These are phyloP conservation scores for Trichophyton schoenleinii DNA, from an alignment of 2,329 filamentous ascomycete genomes.

Conservation along the genomic window DNA sequence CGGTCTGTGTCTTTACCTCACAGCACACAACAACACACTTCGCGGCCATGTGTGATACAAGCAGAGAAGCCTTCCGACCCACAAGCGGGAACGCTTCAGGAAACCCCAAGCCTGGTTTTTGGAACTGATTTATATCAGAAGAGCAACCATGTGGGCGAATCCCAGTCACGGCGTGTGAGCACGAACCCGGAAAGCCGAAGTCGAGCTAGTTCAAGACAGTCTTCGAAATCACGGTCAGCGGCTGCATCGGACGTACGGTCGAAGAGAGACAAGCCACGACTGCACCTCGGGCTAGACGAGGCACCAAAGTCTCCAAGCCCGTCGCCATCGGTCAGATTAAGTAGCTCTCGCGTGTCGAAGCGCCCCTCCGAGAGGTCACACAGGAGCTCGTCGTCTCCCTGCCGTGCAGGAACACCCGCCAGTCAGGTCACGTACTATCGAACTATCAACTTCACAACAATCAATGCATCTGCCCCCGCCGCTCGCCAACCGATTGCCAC, in stretches of 20 bases:
- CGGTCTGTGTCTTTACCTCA: background rate
- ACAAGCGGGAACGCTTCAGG: background rate
- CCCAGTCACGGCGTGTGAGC: background rate
- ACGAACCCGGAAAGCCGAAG: background rate
- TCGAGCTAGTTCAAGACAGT: background rate
- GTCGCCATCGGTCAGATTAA: background rate
- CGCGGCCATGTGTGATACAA: background rate
- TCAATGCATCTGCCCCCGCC: background rate
- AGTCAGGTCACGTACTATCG: background rate
- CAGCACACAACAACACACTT: background rate
- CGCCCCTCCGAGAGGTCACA: background rate
- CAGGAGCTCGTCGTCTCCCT: background rate
- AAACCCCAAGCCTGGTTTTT: background rate
- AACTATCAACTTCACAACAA: background rate
- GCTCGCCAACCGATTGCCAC: background rate
- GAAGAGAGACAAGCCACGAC: background rate
- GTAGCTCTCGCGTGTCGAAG: background rate
- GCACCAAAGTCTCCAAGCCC: background rate
- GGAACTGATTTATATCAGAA: background rate
- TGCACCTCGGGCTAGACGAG: background rate
- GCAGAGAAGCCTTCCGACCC: background rate
- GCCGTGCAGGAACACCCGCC: background rate
- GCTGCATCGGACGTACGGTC: background rate
- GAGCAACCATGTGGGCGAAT: too few relatives aligned
- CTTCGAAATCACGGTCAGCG: background rate